Evolutionary conservation across 164 flowering plant species (phyloP).

Genomic region (Saururus chinensis): DNA sequence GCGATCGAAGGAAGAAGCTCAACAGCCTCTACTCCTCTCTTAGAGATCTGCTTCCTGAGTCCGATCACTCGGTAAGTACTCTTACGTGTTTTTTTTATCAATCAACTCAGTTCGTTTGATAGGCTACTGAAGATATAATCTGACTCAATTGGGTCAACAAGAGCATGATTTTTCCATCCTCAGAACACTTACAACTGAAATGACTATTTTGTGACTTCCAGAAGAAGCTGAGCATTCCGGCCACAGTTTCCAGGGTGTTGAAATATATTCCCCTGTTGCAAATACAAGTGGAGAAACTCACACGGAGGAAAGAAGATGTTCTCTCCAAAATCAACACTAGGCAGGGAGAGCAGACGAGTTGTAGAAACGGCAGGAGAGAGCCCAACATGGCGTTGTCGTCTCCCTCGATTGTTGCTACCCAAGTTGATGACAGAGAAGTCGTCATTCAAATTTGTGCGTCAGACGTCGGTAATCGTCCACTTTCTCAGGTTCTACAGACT

Average conservation of each 20-base stretch:
- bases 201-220: too few species aligned
- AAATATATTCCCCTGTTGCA: constrained; percentile 64
- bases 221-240: constrained; percentile 57
- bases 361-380: constrained; percentile 1
- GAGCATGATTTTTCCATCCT: too few species aligned
- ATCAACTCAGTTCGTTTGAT: not conserved
- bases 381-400: constrained; percentile 1
- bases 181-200: too few species aligned
- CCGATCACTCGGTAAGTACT: constrained; percentile 40
- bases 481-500: constrained; percentile 28
- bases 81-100: not conserved
- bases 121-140: not conserved
- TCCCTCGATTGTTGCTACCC: constrained; percentile 20
- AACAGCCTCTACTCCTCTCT: constrained; percentile 47
- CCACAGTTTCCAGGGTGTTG: constrained; percentile 34
- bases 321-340: constrained; percentile 13
- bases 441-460: constrained; percentile 31
- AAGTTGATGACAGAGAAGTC: constrained; percentile 32
- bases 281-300: constrained; percentile 34
- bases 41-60: constrained; percentile 46
- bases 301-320: constrained; percentile 31
- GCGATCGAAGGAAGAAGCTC: constrained; percentile 61
- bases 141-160: too few species aligned
- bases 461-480: constrained; percentile 5
- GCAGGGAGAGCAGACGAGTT: constrained; percentile 4